Conservation (phyloP, 768 basidiomycete genomes). For the Cystofilobasidium macerans region DNA sequence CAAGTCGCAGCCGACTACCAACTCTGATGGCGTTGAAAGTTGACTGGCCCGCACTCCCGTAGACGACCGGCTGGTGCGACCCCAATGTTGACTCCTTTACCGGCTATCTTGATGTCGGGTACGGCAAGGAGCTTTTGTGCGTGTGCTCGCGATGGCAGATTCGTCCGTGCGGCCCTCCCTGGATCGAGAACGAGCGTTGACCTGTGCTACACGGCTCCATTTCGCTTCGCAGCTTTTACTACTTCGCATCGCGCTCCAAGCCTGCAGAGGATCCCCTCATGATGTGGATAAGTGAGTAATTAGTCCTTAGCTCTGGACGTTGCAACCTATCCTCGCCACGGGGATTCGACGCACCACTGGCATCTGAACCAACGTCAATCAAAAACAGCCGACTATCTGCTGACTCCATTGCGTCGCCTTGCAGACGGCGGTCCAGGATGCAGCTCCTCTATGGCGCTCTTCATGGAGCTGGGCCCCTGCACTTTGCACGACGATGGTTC, state of each 20-base stretch:
- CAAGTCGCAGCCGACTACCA: not conserved
- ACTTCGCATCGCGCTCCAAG: constrained; percentile 55
- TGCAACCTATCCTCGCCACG: too few relatives aligned
- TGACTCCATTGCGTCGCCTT: too few relatives aligned
- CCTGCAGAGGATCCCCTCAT: constrained; percentile 36
- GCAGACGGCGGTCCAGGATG: constrained; percentile 56
- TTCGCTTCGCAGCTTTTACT: too few relatives aligned
- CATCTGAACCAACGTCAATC: too few relatives aligned
- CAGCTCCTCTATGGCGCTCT: constrained; percentile 50
- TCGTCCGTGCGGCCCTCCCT: too few relatives aligned
- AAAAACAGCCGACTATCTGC: too few relatives aligned
- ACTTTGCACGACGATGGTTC: constrained; percentile 10
- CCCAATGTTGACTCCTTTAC: constrained; percentile 11
- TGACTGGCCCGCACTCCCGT: not conserved
- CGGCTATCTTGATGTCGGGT: constrained; percentile 24
- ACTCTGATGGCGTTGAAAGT: too few relatives aligned
- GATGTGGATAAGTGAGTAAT: constrained; percentile 41
- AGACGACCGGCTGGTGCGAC: constrained; percentile 20
- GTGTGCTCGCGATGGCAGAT: too few relatives aligned
- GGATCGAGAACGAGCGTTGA: too few relatives aligned
- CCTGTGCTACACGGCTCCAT: too few relatives aligned
- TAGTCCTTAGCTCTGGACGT: too few relatives aligned
- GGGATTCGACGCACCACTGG: too few relatives aligned
- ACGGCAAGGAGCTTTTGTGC: constrained; percentile 23
- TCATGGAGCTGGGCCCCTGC: constrained; percentile 56